Percentiles rank a stretch among this genome's conserved stretches.
Conservation (phyloP, 805 yeast species). For the Pichia occidentalis region DNA sequence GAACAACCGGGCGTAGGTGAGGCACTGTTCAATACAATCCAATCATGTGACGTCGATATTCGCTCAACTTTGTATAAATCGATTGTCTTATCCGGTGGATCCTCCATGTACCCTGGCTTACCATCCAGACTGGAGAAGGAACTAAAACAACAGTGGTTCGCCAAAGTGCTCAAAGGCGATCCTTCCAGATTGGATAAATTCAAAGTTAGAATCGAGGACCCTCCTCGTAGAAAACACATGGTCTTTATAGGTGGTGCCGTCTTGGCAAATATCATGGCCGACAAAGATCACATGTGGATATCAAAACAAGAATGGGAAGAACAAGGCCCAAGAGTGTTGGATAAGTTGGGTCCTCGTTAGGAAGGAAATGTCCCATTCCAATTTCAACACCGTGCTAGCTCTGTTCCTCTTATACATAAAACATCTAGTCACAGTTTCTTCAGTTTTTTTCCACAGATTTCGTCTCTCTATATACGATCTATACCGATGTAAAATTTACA, state of each 20-base stretch:
- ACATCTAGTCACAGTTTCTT: no score
- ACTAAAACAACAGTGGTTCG: conserved; percentile 91
- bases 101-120: conserved; percentile 97
- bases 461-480: neutral
- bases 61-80: conserved; percentile 85
- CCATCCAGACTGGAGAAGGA: conserved; percentile 95
- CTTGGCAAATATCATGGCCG: conserved; percentile 95
- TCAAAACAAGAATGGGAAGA: conserved; percentile 96
- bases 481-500: no score
- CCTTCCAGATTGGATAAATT: conserved; percentile 82
- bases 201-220: conserved; percentile 95
- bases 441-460: neutral
- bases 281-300: conserved; percentile 98
- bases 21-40: conserved; percentile 82
- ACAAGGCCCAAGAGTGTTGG: conserved; percentile 79
- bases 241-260: conserved; percentile 99
- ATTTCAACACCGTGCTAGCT: neutral
- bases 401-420: no score
- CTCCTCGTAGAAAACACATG: conserved; percentile 98
- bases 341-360: conserved; percentile 88
- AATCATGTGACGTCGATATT: conserved; percentile 90
- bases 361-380: neutral
- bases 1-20: conserved; percentile 98
- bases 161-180: conserved; percentile 81
- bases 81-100: conserved; percentile 93